Percentiles rank a stretch among this genome's conserved stretches.
phyloP scores from a whole-genome alignment of 768 basidiomycete species.

The Coprinopsis strossmayeri region DNA sequence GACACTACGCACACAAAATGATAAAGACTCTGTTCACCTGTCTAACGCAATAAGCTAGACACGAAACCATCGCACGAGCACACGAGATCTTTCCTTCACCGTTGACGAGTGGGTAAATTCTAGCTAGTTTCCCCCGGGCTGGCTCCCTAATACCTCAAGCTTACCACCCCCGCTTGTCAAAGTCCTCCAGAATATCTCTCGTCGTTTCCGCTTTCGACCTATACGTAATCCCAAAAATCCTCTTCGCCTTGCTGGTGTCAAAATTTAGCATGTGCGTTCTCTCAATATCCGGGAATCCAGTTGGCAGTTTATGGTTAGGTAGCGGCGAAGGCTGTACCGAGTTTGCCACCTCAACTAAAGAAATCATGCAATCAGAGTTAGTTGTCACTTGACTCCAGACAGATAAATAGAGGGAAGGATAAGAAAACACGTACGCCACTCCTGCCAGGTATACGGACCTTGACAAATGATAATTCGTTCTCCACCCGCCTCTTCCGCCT shows the following conservation, averaged over 20 bases:
- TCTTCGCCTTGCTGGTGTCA: slow-evolving; percentile 21
- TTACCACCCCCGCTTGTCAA: slow-evolving; percentile 4
- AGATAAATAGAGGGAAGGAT: too few relatives aligned
- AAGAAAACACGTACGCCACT: slow-evolving; percentile 25
- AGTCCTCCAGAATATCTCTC: slow-evolving; percentile 8
- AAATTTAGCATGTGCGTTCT: slow-evolving; percentile 17
- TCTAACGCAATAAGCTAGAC: too few relatives aligned
- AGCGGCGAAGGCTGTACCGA: slow-evolving; percentile 18
- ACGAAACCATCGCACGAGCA: too few relatives aligned
- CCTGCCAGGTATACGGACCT: slow-evolving; percentile 23
- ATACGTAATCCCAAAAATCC: slow-evolving; percentile 26
- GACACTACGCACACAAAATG: too few relatives aligned
- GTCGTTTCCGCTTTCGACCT: slow-evolving; percentile 22
- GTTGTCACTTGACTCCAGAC: too few relatives aligned
- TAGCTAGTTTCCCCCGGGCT: too few relatives aligned
- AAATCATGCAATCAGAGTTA: too few relatives aligned
- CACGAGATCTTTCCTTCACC: too few relatives aligned
- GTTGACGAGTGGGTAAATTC: too few relatives aligned
- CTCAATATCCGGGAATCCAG: slow-evolving; percentile 22
- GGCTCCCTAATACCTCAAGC: too few relatives aligned
- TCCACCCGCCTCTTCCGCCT: slow-evolving; percentile 6
- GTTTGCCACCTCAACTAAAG: slow-evolving; percentile 28
- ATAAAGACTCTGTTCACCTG: too few relatives aligned
- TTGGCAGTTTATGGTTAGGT: slow-evolving; percentile 17
- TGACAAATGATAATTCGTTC: slow-evolving; percentile 7